Evolutionary conservation across 148 eudicot species (phyloP).

Genomic region (Amaranthus hypochondriacus): DNA sequence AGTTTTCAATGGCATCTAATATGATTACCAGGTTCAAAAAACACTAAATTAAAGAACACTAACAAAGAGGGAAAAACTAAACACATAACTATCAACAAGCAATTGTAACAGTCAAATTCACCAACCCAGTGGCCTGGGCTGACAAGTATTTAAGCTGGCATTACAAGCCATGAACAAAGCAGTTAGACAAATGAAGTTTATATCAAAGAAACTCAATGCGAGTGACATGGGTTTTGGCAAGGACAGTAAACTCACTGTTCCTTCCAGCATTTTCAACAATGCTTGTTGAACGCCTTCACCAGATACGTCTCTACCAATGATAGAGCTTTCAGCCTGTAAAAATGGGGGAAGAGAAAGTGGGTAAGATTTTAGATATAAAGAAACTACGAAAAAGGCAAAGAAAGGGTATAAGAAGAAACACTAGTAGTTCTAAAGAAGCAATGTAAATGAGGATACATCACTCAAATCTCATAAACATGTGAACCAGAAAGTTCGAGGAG

Average conservation of each 20-base stretch:
- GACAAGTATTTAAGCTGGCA: background rate
- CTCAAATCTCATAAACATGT: background rate
- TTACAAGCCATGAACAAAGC: background rate
- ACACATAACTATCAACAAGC: background rate
- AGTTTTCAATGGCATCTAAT: background rate
- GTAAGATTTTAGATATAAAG: background rate
- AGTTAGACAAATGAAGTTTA: background rate
- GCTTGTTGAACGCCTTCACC: conserved; percentile 99
- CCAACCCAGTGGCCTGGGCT: background rate
- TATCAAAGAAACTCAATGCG: background rate
- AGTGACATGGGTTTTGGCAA: background rate
- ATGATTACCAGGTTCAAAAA: background rate
- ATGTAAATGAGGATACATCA: background rate
- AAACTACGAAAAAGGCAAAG: background rate
- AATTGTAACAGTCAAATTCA: background rate
- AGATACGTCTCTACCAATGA: conserved; percentile 96
- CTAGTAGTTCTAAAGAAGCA: background rate
- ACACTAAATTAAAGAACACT: background rate
- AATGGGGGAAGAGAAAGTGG: background rate
- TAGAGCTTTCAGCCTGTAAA: conserved; percentile 79
- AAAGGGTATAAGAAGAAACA: background rate
- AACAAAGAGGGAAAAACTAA: background rate
- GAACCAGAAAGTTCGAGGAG: background rate
- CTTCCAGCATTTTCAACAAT: conserved; percentile 95
- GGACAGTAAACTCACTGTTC: conserved; percentile 60